phyloP scores from a whole-genome alignment of 2,329 filamentous ascomycete species.

The Cryphonectria naterciae region DNA sequence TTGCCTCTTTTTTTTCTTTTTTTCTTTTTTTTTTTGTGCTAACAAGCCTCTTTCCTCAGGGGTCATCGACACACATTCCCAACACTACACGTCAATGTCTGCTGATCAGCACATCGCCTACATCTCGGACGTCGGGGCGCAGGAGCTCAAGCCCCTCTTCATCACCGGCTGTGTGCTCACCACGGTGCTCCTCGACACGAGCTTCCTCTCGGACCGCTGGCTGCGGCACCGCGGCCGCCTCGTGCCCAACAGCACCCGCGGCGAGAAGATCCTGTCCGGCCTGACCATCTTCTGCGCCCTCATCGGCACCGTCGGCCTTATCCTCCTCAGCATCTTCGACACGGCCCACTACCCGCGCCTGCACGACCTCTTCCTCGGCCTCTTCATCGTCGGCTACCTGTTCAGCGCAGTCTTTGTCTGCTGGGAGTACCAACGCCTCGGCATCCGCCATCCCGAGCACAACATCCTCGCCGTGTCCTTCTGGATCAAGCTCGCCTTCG shows the following conservation, averaged over 20 bases:
- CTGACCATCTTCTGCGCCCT: slow-evolving; percentile 71
- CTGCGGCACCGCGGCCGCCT: slow-evolving; percentile 81
- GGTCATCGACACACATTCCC: slow-evolving; percentile 58
- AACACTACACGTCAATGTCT: slow-evolving; percentile 65
- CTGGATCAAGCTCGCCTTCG: slow-evolving; percentile 84
- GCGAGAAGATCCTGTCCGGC: slow-evolving; percentile 65
- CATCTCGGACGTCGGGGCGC: slow-evolving; percentile 69
- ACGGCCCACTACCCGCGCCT: slow-evolving; percentile 67
- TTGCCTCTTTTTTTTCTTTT: background rate
- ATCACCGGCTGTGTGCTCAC: slow-evolving; percentile 72
- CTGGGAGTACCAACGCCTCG: slow-evolving; percentile 85
- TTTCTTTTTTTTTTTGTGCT: background rate
- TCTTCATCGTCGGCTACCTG: slow-evolving; percentile 88
- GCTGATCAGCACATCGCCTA: slow-evolving; percentile 65
- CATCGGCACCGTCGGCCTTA: slow-evolving; percentile 77
- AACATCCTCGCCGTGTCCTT: slow-evolving; percentile 77
- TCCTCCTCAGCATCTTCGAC: slow-evolving; percentile 85
- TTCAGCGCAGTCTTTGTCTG: slow-evolving; percentile 87
- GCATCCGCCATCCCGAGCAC: slow-evolving; percentile 76
- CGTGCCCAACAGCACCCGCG: slow-evolving; percentile 67
- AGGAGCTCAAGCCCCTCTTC: slow-evolving; percentile 74
- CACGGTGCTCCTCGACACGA: slow-evolving; percentile 78
- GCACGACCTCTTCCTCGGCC: slow-evolving; percentile 75
- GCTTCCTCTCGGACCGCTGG: slow-evolving; percentile 82
- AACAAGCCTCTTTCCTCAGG: slow-evolving; percentile 4